phyloP scores from a whole-genome alignment of 139 green algal species.

The Medakamo hakoo region DNA sequence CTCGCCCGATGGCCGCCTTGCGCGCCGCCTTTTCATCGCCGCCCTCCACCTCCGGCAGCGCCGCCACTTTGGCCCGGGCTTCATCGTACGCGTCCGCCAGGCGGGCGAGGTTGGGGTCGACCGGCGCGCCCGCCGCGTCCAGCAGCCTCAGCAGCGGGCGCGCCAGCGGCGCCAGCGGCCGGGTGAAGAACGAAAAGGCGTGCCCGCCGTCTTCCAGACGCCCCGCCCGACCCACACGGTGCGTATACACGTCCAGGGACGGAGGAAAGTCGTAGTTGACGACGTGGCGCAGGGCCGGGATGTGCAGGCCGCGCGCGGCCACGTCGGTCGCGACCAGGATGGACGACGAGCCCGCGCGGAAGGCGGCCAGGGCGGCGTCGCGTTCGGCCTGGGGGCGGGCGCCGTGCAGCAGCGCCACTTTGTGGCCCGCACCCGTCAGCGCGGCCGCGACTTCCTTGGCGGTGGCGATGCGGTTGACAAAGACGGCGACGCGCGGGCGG shows the following conservation, averaged over 20 bases:
- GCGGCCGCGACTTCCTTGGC: conserved; percentile 52
- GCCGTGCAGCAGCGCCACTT: conserved; percentile 54
- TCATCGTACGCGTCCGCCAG: conserved; percentile 46
- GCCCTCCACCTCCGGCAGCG: too few species aligned
- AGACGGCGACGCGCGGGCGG: conserved; percentile 59
- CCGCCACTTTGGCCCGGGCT: too few species aligned
- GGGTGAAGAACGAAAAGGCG: conserved; percentile 73
- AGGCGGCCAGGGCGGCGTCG: conserved; percentile 42
- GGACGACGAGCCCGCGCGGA: conserved; percentile 36
- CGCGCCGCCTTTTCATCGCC: too few species aligned
- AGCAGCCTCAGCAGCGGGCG: conserved; percentile 45
- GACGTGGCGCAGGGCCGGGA: conserved; percentile 56
- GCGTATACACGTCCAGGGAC: conserved; percentile 76
- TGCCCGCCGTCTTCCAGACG: conserved; percentile 68
- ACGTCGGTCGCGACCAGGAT: conserved; percentile 75
- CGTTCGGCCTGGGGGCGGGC: conserved; percentile 55
- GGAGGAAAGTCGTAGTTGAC: conserved; percentile 83
- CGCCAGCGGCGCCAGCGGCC: conserved; percentile 46
- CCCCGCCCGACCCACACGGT: conserved; percentile 79
- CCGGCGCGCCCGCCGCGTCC: conserved; percentile 10
- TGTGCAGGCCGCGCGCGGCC: conserved; percentile 61
- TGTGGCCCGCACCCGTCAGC: conserved; percentile 15
- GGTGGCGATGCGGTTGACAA: conserved; percentile 45
- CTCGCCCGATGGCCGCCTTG: too few species aligned
- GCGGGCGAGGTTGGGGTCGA: conserved; percentile 62